A percentile compares a stretch with the other conserved stretches of the same genome.
phyloP scores from a whole-genome alignment of 2,329 filamentous ascomycete genomes.

The Curvularia spicifera region DNA sequence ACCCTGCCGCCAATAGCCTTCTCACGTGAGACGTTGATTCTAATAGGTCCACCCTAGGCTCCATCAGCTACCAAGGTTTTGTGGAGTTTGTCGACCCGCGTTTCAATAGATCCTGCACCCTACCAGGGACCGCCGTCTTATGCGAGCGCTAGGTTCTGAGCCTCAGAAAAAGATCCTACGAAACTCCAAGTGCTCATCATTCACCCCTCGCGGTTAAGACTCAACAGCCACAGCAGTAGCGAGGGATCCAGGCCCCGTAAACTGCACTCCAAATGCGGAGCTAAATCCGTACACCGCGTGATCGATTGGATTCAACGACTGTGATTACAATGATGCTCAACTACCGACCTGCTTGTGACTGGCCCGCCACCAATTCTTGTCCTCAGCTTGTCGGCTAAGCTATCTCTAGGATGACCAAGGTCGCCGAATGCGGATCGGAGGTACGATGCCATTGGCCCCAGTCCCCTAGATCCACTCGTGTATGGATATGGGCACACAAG shows the following conservation, averaged over 20 bases:
- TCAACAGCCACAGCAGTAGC: slow-evolving; percentile 4
- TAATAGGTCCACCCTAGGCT: slow-evolving; percentile 9
- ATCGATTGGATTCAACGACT: slow-evolving; percentile 14
- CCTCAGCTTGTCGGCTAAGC: slow-evolving; percentile 20
- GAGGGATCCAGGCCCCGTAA: background rate
- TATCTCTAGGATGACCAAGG: background rate
- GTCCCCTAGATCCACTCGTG: background rate
- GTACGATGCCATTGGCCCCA: background rate
- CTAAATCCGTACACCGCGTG: slow-evolving; percentile 10
- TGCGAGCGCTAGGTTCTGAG: slow-evolving; percentile 10
- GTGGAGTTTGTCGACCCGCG: slow-evolving; percentile 12
- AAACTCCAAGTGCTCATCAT: slow-evolving; percentile 7
- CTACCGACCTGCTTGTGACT: slow-evolving; percentile 23
- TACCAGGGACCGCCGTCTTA: slow-evolving; percentile 10
- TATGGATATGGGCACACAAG: slow-evolving; percentile 1
- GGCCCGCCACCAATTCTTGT: slow-evolving; percentile 7
- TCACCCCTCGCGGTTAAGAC: slow-evolving; percentile 10
- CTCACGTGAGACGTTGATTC: background rate
- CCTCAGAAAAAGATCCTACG: slow-evolving; percentile 4
- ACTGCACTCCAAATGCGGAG: slow-evolving; percentile 5
- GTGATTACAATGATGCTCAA: slow-evolving; percentile 17
- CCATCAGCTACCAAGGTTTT: slow-evolving; percentile 5
- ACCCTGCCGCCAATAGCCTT: background rate
- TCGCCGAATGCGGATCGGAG: slow-evolving; percentile 4
- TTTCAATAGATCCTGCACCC: slow-evolving; percentile 21